Evolutionary conservation across 2,329 filamentous ascomycete genomes (phyloP), one percentile per base, ranked within the genome.

Genomic region (Fonsecaea multimorphosa): DNA sequence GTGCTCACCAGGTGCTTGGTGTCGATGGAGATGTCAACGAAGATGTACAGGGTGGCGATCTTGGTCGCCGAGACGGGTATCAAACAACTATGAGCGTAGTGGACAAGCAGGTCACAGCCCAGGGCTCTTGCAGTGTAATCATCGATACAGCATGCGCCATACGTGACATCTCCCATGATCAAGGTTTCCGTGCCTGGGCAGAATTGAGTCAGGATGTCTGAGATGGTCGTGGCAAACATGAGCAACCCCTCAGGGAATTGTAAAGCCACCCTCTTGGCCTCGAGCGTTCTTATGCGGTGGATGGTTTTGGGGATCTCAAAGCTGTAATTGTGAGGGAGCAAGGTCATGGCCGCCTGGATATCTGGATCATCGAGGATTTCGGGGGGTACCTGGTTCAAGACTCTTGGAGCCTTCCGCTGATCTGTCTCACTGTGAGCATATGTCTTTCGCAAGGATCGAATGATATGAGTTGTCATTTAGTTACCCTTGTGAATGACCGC

Each of bases 261-360:
- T n/a, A 99, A 84, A 0, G 94, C 96, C 1, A 99, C 89, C 71
- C 89, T 90, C 75, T 89, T 94, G 1, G 93, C 89, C 8, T 86
- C 88, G 8, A 90, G 87, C 1, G 89, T 90, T 52, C 92, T 90
- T 77, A 99, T 93, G 55, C 94, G 89, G 79, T 98, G 93, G 73
- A 99, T 96, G 8, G 95, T 99, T 81, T 99, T 99, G 76, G 92
- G 95, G 63, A 99, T 93, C 81, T 99, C 95, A 77, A 99, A 99
- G 73, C 91, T 94, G 84, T 99, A 99, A 82, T 99, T 99, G n/a
- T 87, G 82, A 0, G 95, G 95, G 1, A 99, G 87, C 34, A 99
- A 85, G 5, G 88, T 84, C 65, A 98, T 93, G 2, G 95, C 95
- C 52, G 89, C 90, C 77, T 94, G 94, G 74, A 99, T 91, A 55